Evolutionary conservation across 2,329 filamentous ascomycete species (phyloP).

Genomic region (Metarhizium guizhouense): DNA sequence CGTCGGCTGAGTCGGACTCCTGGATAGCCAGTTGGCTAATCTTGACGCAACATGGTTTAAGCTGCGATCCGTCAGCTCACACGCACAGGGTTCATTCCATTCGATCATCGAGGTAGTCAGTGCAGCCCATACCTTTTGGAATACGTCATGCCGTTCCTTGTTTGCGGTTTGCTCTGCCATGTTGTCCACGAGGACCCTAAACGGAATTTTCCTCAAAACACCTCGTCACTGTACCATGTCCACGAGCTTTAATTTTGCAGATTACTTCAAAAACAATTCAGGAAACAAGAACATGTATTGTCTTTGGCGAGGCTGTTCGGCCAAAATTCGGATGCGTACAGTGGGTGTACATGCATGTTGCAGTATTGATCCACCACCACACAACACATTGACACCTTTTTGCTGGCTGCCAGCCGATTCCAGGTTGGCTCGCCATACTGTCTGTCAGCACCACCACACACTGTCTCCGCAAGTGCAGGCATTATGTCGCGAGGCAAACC

Average conservation of each 20-base stretch:
- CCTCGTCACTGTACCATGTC: constrained; percentile 1
- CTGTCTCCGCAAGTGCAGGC: not conserved
- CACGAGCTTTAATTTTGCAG: no score
- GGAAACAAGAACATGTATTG: not conserved
- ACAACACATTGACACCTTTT: not conserved
- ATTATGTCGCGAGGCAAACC: not conserved
- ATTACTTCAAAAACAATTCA: not conserved
- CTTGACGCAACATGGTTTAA: constrained; percentile 53
- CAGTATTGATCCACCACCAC: not conserved
- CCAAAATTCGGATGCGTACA: not conserved
- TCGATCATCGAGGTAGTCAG: not conserved
- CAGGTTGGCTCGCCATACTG: not conserved
- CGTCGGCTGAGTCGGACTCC: constrained; percentile 31
- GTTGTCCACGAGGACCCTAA: not conserved
- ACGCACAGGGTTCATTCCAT: not conserved
- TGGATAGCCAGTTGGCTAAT: constrained; percentile 49
- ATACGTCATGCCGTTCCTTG: constrained; percentile 24
- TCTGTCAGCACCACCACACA: not conserved
- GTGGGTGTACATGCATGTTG: not conserved
- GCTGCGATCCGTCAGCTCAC: constrained; percentile 28
- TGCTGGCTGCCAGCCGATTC: not conserved
- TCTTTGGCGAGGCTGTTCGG: not conserved
- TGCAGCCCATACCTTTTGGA: constrained; percentile 21
- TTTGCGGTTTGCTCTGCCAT: constrained; percentile 10
- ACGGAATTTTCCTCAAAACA: not conserved